Conservation (phyloP, 2,329 filamentous ascomycete species). For the Diaporthe australafricana region DNA sequence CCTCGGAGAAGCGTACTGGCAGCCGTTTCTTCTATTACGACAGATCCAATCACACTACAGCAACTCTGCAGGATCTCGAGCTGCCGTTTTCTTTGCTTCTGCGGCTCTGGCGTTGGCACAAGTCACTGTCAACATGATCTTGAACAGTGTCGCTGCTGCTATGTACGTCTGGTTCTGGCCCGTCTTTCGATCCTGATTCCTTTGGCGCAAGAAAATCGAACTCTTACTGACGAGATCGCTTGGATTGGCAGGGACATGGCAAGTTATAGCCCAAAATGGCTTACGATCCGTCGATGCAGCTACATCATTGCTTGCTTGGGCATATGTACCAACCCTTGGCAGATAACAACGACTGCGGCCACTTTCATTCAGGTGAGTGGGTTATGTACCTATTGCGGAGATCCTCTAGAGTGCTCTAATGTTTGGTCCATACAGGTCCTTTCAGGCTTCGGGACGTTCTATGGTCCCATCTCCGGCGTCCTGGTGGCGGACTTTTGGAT, state of each 20-base stretch:
- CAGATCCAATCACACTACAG: conserved; percentile 28
- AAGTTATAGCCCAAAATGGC: conserved; percentile 24
- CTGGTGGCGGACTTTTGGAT: conserved; percentile 40
- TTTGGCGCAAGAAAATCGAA: too few relatives aligned
- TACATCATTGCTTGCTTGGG: conserved; percentile 30
- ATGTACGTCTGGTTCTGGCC: conserved; percentile 1
- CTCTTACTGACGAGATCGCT: not conserved
- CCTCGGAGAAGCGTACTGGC: conserved; percentile 29
- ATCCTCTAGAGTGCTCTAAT: not conserved
- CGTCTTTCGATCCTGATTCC: too few relatives aligned
- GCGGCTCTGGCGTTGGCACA: conserved; percentile 28
- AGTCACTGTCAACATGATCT: conserved; percentile 30
- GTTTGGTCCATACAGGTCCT: conserved; percentile 32
- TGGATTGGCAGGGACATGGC: conserved; percentile 18
- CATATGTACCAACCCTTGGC: conserved; percentile 31
- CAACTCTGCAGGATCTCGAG: conserved; percentile 20
- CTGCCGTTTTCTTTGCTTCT: conserved; percentile 30
- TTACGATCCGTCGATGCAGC: conserved; percentile 28
- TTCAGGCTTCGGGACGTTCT: conserved; percentile 40
- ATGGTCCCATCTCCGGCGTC: conserved; percentile 39
- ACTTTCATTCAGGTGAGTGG: conserved; percentile 28
- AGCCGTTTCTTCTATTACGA: conserved; percentile 26
- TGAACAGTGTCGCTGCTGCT: conserved; percentile 31
- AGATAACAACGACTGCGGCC: conserved; percentile 31
- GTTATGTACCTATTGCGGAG: too few relatives aligned